Evolutionary conservation across 192 early-diverging fungal species (phyloP).

Genomic region (Dimargaris xerosporica): DNA sequence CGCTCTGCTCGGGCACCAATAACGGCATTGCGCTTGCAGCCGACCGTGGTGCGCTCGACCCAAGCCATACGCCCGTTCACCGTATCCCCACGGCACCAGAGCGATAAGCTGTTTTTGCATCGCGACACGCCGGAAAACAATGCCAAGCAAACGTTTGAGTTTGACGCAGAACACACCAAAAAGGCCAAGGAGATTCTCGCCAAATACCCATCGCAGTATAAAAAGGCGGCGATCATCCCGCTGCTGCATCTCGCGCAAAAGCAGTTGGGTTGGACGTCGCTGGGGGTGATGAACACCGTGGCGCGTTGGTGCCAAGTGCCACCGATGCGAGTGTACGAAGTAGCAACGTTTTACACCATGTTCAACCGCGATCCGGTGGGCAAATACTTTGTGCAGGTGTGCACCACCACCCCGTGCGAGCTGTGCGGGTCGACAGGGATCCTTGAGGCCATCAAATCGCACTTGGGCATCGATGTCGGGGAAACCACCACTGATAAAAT

Average conservation of each 20-base stretch:
- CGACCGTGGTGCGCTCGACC: not conserved
- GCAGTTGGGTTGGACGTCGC: slow-evolving; percentile 85
- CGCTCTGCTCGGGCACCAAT: not conserved
- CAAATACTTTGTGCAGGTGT: slow-evolving; percentile 97
- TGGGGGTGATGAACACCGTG: slow-evolving; percentile 95
- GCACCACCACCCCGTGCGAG: slow-evolving; percentile 96
- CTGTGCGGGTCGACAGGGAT: slow-evolving; percentile 87
- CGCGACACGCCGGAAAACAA: slow-evolving; percentile 75
- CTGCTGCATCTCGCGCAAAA: slow-evolving; percentile 90
- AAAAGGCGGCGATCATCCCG: slow-evolving; percentile 93
- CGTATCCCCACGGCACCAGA: not conserved
- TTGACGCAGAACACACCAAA: slow-evolving; percentile 59
- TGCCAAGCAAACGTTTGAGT: slow-evolving; percentile 69
- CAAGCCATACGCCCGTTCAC: not conserved
- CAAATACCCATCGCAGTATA: slow-evolving; percentile 96
- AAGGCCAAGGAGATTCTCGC: slow-evolving; percentile 73
- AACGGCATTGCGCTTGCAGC: not conserved
- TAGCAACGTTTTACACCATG: slow-evolving; percentile 99
- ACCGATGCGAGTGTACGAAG: slow-evolving; percentile 99
- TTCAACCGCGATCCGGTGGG: slow-evolving; percentile 97
- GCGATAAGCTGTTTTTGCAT: slow-evolving; percentile 25
- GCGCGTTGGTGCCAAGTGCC: slow-evolving; percentile 88
- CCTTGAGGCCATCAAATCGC: slow-evolving; percentile 67
- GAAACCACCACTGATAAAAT: slow-evolving; percentile 85
- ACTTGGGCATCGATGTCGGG: slow-evolving; percentile 85